Evolutionary conservation across 306 rosid species (phyloP).

Genomic region (Mucuna pruriens): DNA sequence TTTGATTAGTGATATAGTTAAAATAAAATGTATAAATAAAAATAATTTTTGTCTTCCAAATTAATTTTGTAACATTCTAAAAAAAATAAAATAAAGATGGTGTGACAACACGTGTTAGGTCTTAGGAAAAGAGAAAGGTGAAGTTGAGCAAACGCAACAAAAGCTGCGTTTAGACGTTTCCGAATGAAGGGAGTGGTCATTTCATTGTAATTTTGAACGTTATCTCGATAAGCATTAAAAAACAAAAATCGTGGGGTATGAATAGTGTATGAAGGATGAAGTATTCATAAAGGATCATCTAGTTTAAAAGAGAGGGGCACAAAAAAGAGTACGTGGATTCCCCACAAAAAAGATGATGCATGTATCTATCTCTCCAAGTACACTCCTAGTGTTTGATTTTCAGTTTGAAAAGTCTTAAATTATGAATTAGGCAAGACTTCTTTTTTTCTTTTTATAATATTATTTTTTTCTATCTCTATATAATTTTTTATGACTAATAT

Average conservation of each 20-base stretch:
- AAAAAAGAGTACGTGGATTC: neutral
- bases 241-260: neutral
- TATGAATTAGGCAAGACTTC: neutral
- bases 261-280: neutral
- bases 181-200: neutral
- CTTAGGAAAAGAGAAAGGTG: neutral
- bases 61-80: too few relatives aligned
- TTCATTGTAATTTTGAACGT: neutral
- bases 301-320: neutral
- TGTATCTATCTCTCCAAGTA: neutral
- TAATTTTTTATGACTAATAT: too few relatives aligned
- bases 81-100: too few relatives aligned
- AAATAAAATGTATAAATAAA: too few relatives aligned
- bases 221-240: neutral
- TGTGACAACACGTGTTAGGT: neutral
- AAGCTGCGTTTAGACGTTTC: slow-evolving; percentile 3
- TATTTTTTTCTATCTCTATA: too few relatives aligned
- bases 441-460: neutral
- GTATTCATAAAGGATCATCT: neutral
- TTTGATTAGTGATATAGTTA: too few relatives aligned
- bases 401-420: neutral
- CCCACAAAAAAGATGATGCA: neutral
- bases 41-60: too few relatives aligned
- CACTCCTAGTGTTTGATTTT: neutral
- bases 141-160: neutral